These are phyloP conservation scores for Solanum infundibuliforme DNA, from an alignment of 257 asterid species.

Conservation along the genomic window DNA sequence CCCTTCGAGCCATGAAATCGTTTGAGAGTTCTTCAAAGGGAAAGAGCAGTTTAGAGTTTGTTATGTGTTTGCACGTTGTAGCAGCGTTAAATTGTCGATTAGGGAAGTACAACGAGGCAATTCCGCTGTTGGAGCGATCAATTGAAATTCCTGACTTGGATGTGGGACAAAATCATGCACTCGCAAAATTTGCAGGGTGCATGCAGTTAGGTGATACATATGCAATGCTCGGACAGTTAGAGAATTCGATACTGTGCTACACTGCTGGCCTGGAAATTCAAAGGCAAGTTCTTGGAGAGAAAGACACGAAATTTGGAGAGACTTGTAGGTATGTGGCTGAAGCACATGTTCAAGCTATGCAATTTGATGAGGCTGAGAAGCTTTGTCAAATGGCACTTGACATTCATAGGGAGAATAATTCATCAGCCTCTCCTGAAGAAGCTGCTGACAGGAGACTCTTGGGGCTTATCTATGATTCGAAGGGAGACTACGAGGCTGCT, in stretches of 20 bases:
- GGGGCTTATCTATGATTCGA: slow-evolving; percentile 81
- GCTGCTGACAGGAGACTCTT: slow-evolving; percentile 80
- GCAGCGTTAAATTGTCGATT: slow-evolving; percentile 63
- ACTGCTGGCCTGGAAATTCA: slow-evolving; percentile 87
- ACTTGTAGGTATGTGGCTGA: slow-evolving; percentile 85
- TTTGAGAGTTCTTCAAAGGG: slow-evolving; percentile 31
- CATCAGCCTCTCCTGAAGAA: slow-evolving; percentile 56
- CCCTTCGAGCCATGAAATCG: slow-evolving; percentile 60
- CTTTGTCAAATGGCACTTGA: slow-evolving; percentile 61
- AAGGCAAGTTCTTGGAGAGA: slow-evolving; percentile 63
- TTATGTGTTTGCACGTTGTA: slow-evolving; percentile 75
- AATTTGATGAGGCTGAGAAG: slow-evolving; percentile 80
- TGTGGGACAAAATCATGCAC: slow-evolving; percentile 72
- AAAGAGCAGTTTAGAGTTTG: slow-evolving; percentile 52
- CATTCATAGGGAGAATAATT: slow-evolving; percentile 41
- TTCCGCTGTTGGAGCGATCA: slow-evolving; percentile 68
- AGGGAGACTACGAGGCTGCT: slow-evolving; percentile 65
- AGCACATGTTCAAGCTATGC: slow-evolving; percentile 89
- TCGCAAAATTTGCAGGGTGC: slow-evolving; percentile 89
- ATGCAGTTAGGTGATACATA: slow-evolving; percentile 96
- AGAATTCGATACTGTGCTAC: slow-evolving; percentile 61
- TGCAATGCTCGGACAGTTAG: slow-evolving; percentile 76
- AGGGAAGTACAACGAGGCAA: slow-evolving; percentile 50
- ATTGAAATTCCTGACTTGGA: slow-evolving; percentile 69
- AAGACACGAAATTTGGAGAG: slow-evolving; percentile 68